A percentile compares a stretch with the other conserved stretches of the same genome.
phyloP scores from a whole-genome alignment of 768 basidiomycete genomes.

The Leccinum olivaceopallidum region DNA sequence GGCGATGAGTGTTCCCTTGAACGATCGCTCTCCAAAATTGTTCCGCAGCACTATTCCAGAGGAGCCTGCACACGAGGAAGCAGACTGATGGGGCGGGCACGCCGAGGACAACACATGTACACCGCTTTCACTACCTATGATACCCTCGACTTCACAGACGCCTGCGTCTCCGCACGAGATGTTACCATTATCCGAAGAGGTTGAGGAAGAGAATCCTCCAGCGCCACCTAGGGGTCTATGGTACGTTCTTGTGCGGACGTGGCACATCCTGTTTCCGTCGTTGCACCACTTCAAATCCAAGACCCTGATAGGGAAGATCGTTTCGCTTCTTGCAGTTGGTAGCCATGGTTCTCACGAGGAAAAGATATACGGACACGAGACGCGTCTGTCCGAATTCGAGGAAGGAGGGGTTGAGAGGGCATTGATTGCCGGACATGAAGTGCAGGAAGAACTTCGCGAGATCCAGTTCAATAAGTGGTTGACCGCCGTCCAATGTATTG shows the following conservation, averaged over 20 bases:
- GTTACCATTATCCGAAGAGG: slow-evolving; percentile 41
- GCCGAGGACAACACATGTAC: slow-evolving; percentile 15
- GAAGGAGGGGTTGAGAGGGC: slow-evolving; percentile 74
- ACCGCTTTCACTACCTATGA: slow-evolving; percentile 30
- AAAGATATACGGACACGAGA: slow-evolving; percentile 37
- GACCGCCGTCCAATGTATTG: slow-evolving; percentile 77
- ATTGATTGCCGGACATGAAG: slow-evolving; percentile 72
- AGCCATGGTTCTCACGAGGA: slow-evolving; percentile 18
- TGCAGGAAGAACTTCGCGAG: slow-evolving; percentile 68
- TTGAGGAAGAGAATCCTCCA: slow-evolving; percentile 42
- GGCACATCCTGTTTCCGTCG: slow-evolving; percentile 81
- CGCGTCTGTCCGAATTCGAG: slow-evolving; percentile 65
- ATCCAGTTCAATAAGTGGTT: slow-evolving; percentile 78
- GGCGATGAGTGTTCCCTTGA: slow-evolving; percentile 49
- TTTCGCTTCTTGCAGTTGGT: slow-evolving; percentile 71
- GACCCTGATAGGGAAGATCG: slow-evolving; percentile 67
- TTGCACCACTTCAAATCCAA: slow-evolving; percentile 73
- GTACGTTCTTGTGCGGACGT: slow-evolving; percentile 40
- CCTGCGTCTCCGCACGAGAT: slow-evolving; percentile 47
- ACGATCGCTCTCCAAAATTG: slow-evolving; percentile 45
- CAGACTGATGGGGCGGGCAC: slow-evolving; percentile 1
- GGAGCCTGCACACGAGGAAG: slow-evolving; percentile 17
- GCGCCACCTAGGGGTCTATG: slow-evolving; percentile 41
- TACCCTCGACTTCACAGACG: slow-evolving; percentile 59
- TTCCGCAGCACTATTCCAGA: slow-evolving; percentile 31